phyloP scores from a whole-genome alignment of 1,284 basidiomycete genomes.

The Cryptococcus sp. region DNA sequence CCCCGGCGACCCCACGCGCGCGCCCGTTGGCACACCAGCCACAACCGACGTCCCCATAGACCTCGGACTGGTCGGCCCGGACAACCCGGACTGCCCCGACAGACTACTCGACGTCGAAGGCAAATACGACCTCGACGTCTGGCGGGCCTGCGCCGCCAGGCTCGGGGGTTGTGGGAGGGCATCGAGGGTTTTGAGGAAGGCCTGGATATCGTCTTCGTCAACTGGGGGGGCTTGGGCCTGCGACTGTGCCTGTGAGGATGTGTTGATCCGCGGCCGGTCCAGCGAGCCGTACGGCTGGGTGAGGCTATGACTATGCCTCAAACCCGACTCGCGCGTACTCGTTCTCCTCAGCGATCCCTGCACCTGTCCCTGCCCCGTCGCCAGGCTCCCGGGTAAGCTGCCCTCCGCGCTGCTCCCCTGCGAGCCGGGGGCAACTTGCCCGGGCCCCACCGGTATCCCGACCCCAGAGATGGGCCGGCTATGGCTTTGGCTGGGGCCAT shows the following conservation, averaged over 20 bases:
- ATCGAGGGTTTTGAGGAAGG: slow-evolving; percentile 48
- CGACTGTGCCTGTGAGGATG: not conserved
- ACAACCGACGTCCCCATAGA: too few species aligned
- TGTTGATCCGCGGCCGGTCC: too few species aligned
- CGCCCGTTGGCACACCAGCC: too few species aligned
- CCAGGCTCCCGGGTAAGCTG: slow-evolving; percentile 18
- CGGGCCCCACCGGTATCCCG: not conserved
- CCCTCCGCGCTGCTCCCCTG: slow-evolving; percentile 29
- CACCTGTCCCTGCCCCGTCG: not conserved
- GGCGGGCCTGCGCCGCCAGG: slow-evolving; percentile 23
- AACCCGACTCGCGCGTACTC: slow-evolving; percentile 33
- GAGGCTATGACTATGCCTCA: slow-evolving; percentile 24
- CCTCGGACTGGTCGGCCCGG: too few species aligned
- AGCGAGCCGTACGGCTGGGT: too few species aligned
- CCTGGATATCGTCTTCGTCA: slow-evolving; percentile 47
- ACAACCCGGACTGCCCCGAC: too few species aligned
- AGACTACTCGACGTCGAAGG: slow-evolving; percentile 25
- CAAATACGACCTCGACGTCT: slow-evolving; percentile 22
- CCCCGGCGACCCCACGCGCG: too few species aligned
- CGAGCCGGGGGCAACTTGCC: slow-evolving; percentile 9
- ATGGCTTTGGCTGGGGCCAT: slow-evolving; percentile 14
- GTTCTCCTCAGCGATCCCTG: slow-evolving; percentile 23
- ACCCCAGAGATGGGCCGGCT: slow-evolving; percentile 7
- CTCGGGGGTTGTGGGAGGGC: slow-evolving; percentile 40
- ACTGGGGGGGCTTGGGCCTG: not conserved